Conservation (phyloP, 306 rosid genomes). For the Sindora glabra region DNA sequence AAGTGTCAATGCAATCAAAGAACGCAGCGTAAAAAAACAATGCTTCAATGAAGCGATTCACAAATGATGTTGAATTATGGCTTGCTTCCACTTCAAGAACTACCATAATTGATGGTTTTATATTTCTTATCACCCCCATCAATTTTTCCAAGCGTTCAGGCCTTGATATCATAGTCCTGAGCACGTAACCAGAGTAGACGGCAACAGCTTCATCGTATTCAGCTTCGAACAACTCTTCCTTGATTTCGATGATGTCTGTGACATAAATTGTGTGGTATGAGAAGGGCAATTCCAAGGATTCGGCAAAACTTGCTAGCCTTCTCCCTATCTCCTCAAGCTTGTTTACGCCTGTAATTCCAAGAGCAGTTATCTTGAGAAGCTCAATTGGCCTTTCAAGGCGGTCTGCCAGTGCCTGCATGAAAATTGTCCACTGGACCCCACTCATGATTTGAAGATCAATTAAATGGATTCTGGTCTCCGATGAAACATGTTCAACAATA, state of each 20-base stretch:
- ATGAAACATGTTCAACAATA: slow-evolving; percentile 47
- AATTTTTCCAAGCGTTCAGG: slow-evolving; percentile 55
- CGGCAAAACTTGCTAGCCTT: slow-evolving; percentile 43
- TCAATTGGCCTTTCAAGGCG: slow-evolving; percentile 28
- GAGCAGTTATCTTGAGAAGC: slow-evolving; percentile 47
- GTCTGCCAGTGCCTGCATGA: slow-evolving; percentile 55
- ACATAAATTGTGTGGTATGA: slow-evolving; percentile 33
- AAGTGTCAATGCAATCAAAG: slow-evolving; percentile 45
- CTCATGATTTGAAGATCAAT: slow-evolving; percentile 45
- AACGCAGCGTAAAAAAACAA: slow-evolving; percentile 48
- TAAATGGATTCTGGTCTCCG: slow-evolving; percentile 40
- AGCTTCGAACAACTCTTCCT: slow-evolving; percentile 29
- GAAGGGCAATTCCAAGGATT: slow-evolving; percentile 57
- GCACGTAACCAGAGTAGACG: slow-evolving; percentile 34
- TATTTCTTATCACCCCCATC: slow-evolving; percentile 53
- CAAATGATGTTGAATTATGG: slow-evolving; percentile 56
- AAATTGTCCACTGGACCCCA: slow-evolving; percentile 53
- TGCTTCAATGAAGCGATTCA: slow-evolving; percentile 58
- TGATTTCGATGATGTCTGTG: slow-evolving; percentile 37
- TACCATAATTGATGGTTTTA: slow-evolving; percentile 51
- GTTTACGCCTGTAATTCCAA: slow-evolving; percentile 19
- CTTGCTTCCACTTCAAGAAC: slow-evolving; percentile 53
- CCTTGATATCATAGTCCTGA: slow-evolving; percentile 43
- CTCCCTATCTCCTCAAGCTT: slow-evolving; percentile 36
- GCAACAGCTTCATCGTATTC: slow-evolving; percentile 48